Base-by-base conservation (phyloP, 129 eudicot species). In the Gnaphalium uliginosum region DNA sequence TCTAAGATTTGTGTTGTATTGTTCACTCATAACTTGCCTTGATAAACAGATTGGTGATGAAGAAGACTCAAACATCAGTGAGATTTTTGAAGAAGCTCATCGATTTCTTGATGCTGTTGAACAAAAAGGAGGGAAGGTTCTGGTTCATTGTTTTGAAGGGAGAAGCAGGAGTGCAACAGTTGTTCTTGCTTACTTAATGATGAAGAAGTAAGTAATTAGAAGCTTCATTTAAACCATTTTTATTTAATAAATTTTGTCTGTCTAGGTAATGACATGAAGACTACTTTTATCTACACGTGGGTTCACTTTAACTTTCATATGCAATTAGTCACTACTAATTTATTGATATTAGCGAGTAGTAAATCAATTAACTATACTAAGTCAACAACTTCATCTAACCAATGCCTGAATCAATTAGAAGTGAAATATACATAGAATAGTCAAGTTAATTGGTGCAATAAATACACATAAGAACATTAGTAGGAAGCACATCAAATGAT, bases 91-190 rank as follows among this genome's bases (percentile, higher is more conserved):
- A 78, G 99, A 91, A 89, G 90, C 97, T 0, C 95, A 89, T 81
- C 83, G 87, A 43, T 91, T 84, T 73, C 83, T 94, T 13, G 86
- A 91, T 79, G 81, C 74, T 53, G 96, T 94, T 66, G 99, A 91
- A 77, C 70, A 85, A 79, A 76, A 74, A 58, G 94, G 96, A 14
- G 97, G 99, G 59, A 91, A 94, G 81, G 97, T 94, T 83, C 71
- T 94, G 82, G 97, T 94, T 75, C 99, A 94, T 72, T 94, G 99
- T 81, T 94, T 94, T 73, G 99, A 94, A 91, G 97, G 99, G 73
- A 89, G 87, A 87, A 94, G 99, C 77, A 85, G 97, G 73, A 94
- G 99, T 75, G 99, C 97, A 23, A 94, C 97, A 2, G 79, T 87
- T 17, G 92, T 94, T 81, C 93, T 94, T 66, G 96, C 96, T 26